phyloP scores from a whole-genome alignment of 139 green algal species.

The Spirogloea muscicola region DNA sequence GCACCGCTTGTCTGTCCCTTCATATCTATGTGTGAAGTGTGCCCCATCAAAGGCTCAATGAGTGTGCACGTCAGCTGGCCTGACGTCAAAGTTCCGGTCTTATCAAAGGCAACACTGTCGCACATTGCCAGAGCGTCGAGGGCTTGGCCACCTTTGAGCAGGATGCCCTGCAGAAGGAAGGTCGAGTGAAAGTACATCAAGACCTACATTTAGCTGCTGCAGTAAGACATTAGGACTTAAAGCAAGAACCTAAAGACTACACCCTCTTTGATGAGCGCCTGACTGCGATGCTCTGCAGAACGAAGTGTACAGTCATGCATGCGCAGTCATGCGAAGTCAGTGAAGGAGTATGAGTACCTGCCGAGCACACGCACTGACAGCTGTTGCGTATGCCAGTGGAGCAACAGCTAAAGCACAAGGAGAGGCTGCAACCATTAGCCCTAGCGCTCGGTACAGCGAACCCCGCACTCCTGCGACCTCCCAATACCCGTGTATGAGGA shows the following conservation, averaged over 20 bases:
- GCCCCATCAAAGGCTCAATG: constrained; percentile 43
- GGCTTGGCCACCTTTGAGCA: constrained; percentile 41
- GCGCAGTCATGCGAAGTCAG: too few relatives aligned
- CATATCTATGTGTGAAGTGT: too few relatives aligned
- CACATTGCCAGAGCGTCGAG: constrained; percentile 46
- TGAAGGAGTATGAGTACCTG: too few relatives aligned
- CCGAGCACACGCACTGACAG: constrained; percentile 49
- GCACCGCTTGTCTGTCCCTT: too few relatives aligned
- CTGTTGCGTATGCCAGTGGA: constrained; percentile 54
- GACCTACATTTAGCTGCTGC: too few relatives aligned
- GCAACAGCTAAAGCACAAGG: constrained; percentile 55
- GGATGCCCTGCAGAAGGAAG: constrained; percentile 29
- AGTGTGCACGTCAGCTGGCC: constrained; percentile 25
- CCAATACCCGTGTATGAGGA: neutral
- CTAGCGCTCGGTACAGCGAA: constrained; percentile 54
- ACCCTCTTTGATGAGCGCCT: too few relatives aligned
- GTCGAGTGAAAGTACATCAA: too few relatives aligned
- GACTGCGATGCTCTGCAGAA: too few relatives aligned
- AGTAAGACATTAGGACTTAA: too few relatives aligned
- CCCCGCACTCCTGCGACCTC: constrained; percentile 28
- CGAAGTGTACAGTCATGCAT: too few relatives aligned
- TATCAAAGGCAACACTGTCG: constrained; percentile 52
- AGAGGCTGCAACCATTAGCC: constrained; percentile 54
- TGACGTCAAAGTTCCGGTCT: constrained; percentile 54
- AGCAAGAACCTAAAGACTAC: too few relatives aligned